A percentile compares a stretch with the other conserved stretches of the same genome.
Conservation (phyloP, 1,284 basidiomycete genomes). For the Polyporus tsugae region DNA sequence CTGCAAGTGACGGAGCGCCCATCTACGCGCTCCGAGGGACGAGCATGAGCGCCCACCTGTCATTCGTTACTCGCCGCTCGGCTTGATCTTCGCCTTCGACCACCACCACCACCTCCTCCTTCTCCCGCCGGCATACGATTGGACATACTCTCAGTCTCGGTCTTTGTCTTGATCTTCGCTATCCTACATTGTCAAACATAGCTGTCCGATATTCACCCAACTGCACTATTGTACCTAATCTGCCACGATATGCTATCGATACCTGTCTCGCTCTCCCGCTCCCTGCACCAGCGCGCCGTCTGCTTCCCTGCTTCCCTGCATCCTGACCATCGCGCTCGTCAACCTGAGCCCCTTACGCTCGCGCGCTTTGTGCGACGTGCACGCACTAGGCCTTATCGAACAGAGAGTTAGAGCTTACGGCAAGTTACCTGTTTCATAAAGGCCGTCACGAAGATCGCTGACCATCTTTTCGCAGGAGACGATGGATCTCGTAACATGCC, state of each 20-base stretch:
- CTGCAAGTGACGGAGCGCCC: conserved; percentile 21
- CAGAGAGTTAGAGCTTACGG: background rate
- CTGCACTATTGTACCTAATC: background rate
- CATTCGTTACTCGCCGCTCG: background rate
- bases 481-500: background rate
- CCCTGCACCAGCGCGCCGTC: background rate
- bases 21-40: background rate
- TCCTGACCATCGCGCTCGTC: background rate
- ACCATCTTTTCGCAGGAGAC: background rate
- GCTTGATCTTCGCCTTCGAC: background rate
- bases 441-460: background rate
- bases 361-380: background rate
- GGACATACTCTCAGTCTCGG: background rate
- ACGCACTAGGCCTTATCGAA: background rate
- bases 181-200: background rate
- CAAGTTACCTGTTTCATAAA: background rate
- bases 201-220: background rate
- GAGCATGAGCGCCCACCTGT: background rate
- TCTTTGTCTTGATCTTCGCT: background rate
- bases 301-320: background rate
- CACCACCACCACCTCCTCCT: background rate
- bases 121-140: background rate
- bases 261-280: too few relatives aligned
- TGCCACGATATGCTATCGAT: conserved; percentile 3
- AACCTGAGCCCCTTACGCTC: background rate